Percentiles rank a stretch among this genome's conserved stretches.
Conservation (phyloP, 129 eudicot species). For the Glebionis coronaria region DNA sequence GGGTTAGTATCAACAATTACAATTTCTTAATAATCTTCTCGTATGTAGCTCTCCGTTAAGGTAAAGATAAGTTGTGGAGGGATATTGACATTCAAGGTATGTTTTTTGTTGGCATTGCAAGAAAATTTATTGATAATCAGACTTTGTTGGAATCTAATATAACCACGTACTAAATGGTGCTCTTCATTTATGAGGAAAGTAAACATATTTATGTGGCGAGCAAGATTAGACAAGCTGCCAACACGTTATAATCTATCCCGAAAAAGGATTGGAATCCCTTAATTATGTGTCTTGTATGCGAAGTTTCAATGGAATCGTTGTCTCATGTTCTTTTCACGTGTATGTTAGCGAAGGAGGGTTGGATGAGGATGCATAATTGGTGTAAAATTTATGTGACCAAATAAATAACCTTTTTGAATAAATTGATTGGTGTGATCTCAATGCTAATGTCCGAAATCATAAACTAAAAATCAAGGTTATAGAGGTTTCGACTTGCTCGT, state of each 20-base stretch:
- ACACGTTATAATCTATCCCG: background rate
- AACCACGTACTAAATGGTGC: background rate
- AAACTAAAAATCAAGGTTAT: no score
- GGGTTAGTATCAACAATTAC: no score
- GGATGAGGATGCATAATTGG: background rate
- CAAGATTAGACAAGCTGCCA: background rate
- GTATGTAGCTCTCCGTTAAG: no score
- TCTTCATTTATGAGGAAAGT: background rate
- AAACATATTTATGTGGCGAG: background rate
- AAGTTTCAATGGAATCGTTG: background rate
- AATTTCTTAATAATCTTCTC: no score
- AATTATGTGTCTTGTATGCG: background rate
- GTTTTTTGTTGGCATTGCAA: background rate
- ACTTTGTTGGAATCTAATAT: background rate
- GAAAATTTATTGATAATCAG: no score
- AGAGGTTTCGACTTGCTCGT: no score
- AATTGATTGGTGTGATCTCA: no score
- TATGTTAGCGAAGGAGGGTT: background rate
- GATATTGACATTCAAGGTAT: background rate
- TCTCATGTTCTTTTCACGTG: background rate
- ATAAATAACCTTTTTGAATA: no score
- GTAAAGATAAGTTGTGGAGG: no score
- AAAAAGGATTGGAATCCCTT: background rate
- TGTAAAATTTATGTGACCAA: no score
- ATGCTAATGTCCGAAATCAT: no score